Evolutionary conservation across 2,329 filamentous ascomycete species (phyloP).

Genomic region (Colletotrichum sublineola): DNA sequence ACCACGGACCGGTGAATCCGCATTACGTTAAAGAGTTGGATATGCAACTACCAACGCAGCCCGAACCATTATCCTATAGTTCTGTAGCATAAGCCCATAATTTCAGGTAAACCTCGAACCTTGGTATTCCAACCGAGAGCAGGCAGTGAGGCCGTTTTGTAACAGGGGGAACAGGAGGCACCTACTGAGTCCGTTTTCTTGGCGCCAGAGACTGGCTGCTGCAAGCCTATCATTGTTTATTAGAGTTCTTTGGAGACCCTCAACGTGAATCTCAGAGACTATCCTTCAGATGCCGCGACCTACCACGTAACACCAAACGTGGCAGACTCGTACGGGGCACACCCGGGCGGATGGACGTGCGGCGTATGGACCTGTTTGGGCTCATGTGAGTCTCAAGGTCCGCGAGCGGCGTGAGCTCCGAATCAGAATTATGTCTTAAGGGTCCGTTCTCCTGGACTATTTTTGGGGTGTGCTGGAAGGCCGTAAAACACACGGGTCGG

Average conservation of each 20-base stretch:
- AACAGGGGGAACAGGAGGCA: too few relatives aligned
- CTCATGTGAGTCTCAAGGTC: not conserved
- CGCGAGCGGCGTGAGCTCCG: conserved; percentile 4
- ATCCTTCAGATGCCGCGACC: conserved; percentile 17
- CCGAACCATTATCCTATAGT: too few relatives aligned
- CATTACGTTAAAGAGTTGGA: too few relatives aligned
- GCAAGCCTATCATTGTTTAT: conserved; percentile 5
- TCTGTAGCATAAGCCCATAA: too few relatives aligned
- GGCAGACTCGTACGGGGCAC: not conserved
- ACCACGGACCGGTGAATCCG: too few relatives aligned
- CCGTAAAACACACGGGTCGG: not conserved
- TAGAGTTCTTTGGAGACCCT: conserved; percentile 17
- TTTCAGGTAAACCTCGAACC: too few relatives aligned
- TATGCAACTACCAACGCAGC: too few relatives aligned
- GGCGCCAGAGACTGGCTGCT: conserved; percentile 11
- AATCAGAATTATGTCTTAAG: not conserved
- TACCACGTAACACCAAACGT: conserved; percentile 14
- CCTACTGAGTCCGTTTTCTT: not conserved
- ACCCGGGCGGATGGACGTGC: conserved; percentile 19
- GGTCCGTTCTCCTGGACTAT: not conserved
- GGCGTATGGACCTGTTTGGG: conserved; percentile 14
- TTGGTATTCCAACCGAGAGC: too few relatives aligned
- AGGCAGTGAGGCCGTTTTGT: too few relatives aligned
- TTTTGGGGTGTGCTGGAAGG: not conserved
- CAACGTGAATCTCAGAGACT: not conserved